phyloP scores from a whole-genome alignment of 2,329 filamentous ascomycete species.

The Aspergillus sp. region DNA sequence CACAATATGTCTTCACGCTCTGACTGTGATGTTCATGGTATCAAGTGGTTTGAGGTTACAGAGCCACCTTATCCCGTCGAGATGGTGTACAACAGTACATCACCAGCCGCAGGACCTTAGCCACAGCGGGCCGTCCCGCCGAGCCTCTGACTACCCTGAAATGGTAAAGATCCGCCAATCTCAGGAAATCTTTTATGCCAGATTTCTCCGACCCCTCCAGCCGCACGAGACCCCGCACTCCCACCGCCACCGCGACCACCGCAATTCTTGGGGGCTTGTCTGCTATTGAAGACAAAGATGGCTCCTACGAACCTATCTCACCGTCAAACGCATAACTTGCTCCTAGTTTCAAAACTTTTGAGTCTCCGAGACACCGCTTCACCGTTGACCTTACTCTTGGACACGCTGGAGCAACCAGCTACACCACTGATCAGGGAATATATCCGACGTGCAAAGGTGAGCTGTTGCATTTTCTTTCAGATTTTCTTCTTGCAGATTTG shows the following conservation, averaged over 20 bases:
- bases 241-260: neutral
- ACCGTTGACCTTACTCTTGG: conserved; percentile 81
- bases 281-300: conserved; percentile 20
- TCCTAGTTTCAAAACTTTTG: conserved; percentile 78
- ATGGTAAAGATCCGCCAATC: conserved; percentile 10
- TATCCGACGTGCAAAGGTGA: conserved; percentile 69
- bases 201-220: conserved; percentile 16
- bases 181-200: conserved; percentile 26
- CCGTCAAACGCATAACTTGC: conserved; percentile 76
- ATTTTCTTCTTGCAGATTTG: neutral
- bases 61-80: too few species aligned
- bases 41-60: too few species aligned
- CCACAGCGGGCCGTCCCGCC: conserved; percentile 27
- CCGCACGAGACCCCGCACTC: conserved; percentile 13
- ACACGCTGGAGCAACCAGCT: conserved; percentile 79
- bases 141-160: conserved; percentile 29
- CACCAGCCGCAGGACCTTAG: neutral
- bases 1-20: too few species aligned
- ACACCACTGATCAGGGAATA: conserved; percentile 70
- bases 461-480: neutral
- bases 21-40: too few species aligned
- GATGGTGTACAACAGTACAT: too few species aligned
- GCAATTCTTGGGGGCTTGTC: neutral
- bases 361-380: conserved; percentile 75
- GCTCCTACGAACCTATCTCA: conserved; percentile 50